Evolutionary conservation across 2,329 filamentous ascomycete genomes (phyloP).

Genomic region (Didymella glomerata): DNA sequence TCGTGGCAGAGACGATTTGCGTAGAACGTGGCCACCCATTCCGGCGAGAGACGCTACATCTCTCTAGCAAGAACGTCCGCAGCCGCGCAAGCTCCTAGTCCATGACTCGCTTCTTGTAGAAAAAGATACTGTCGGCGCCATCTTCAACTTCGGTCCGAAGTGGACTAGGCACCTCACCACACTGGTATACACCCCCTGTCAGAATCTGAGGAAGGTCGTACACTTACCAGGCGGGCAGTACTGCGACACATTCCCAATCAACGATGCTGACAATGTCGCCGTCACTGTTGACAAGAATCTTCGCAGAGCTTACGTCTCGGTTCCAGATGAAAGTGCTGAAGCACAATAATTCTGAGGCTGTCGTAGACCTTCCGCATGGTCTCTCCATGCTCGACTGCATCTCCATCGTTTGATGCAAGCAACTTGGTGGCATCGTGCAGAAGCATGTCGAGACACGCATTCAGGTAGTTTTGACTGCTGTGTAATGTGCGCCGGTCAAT

Average conservation of each 20-base stretch:
- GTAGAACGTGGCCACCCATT: not conserved
- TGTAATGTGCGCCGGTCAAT: not conserved
- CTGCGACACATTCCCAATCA: constrained; percentile 1
- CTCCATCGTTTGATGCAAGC: not conserved
- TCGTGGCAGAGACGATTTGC: too few species aligned
- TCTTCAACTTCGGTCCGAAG: not conserved
- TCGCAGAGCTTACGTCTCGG: not conserved
- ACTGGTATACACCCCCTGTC: not conserved
- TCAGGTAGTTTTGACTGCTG: not conserved
- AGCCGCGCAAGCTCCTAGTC: not conserved
- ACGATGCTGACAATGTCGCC: not conserved
- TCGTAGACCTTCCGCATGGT: not conserved
- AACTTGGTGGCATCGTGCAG: not conserved
- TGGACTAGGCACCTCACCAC: not conserved
- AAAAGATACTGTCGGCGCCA: too few species aligned
- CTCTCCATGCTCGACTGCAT: not conserved
- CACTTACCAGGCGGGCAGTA: not conserved
- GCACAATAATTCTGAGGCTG: not conserved
- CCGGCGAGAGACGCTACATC: not conserved
- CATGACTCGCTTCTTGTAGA: constrained; percentile 9
- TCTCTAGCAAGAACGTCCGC: not conserved
- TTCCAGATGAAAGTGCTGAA: not conserved
- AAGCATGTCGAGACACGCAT: not conserved
- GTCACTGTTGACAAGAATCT: not conserved
- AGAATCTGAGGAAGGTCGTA: not conserved